phyloP scores from a whole-genome alignment of 768 basidiomycete species.

The Amanita thiersii region DNA sequence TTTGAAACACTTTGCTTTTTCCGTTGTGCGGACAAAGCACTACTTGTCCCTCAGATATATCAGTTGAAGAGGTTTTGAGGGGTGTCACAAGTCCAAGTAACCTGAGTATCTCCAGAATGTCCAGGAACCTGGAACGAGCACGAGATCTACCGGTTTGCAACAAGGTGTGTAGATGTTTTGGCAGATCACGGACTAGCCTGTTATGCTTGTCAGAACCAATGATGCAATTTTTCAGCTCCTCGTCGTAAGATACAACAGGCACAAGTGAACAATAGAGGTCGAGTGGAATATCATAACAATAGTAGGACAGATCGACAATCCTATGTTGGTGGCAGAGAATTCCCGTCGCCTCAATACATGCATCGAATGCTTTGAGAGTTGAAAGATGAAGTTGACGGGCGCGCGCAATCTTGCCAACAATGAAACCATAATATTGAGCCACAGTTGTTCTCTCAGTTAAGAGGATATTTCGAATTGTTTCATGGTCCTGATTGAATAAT shows the following conservation, averaged over 20 bases:
- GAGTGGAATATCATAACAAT: slow-evolving; percentile 57
- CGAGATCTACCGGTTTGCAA: slow-evolving; percentile 55
- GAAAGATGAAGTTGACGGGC: slow-evolving; percentile 57
- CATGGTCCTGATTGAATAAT: slow-evolving; percentile 44
- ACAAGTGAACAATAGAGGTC: slow-evolving; percentile 59
- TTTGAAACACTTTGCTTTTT: slow-evolving; percentile 27
- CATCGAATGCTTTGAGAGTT: slow-evolving; percentile 40
- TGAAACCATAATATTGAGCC: slow-evolving; percentile 70
- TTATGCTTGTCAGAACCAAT: slow-evolving; percentile 36
- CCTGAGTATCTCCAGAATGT: slow-evolving; percentile 52
- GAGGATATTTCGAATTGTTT: slow-evolving; percentile 50
- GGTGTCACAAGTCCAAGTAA: slow-evolving; percentile 54
- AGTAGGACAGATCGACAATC: slow-evolving; percentile 53
- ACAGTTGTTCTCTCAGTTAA: slow-evolving; percentile 63
- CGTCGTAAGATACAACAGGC: slow-evolving; percentile 44
- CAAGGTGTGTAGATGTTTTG: slow-evolving; percentile 36
- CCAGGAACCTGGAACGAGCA: slow-evolving; percentile 51
- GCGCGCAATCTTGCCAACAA: slow-evolving; percentile 58
- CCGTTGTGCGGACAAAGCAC: not conserved
- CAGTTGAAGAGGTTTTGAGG: slow-evolving; percentile 36
- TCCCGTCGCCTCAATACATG: slow-evolving; percentile 23
- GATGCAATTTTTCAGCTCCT: slow-evolving; percentile 48
- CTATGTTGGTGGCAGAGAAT: slow-evolving; percentile 46
- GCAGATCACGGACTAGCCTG: slow-evolving; percentile 45
- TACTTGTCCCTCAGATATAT: not conserved